Evolutionary conservation across 345 rosid species (phyloP).

Genomic region (Trapa bicornis): DNA sequence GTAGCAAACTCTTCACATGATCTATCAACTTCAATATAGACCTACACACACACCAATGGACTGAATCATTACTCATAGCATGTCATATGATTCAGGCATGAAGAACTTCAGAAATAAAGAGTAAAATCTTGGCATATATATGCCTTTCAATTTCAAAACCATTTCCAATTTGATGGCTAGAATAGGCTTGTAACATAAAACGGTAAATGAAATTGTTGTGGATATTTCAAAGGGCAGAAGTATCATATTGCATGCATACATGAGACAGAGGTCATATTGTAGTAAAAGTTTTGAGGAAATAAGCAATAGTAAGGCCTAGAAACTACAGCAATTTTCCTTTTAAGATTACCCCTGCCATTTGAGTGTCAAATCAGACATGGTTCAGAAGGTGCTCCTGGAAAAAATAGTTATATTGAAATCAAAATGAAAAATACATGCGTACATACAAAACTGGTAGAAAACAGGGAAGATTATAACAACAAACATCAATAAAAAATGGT

Average conservation of each 20-base stretch:
- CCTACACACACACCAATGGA: constrained; percentile 25
- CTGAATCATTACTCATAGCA: neutral
- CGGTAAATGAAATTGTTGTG: too few species aligned
- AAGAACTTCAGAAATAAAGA: neutral
- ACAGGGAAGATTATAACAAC: neutral
- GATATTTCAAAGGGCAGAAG: too few species aligned
- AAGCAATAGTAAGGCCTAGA: too few species aligned
- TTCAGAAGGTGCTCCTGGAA: too few species aligned
- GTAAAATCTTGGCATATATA: neutral
- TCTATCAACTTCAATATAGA: constrained; percentile 64
- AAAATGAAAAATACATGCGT: neutral
- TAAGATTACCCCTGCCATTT: too few species aligned
- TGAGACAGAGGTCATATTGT: too few species aligned
- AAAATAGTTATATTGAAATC: too few species aligned
- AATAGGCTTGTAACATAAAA: neutral
- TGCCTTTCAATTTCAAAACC: neutral
- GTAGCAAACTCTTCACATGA: constrained; percentile 53
- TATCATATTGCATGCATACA: too few species aligned
- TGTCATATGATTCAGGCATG: too few species aligned
- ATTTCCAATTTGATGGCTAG: neutral
- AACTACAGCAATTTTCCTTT: too few species aligned
- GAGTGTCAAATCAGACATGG: too few species aligned
- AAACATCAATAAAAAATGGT: neutral
- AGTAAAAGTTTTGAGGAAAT: too few species aligned
- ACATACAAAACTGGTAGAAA: neutral